phyloP scores from a whole-genome alignment of 192 early-diverging fungal genomes.

The Pilobolus umbonatus region DNA sequence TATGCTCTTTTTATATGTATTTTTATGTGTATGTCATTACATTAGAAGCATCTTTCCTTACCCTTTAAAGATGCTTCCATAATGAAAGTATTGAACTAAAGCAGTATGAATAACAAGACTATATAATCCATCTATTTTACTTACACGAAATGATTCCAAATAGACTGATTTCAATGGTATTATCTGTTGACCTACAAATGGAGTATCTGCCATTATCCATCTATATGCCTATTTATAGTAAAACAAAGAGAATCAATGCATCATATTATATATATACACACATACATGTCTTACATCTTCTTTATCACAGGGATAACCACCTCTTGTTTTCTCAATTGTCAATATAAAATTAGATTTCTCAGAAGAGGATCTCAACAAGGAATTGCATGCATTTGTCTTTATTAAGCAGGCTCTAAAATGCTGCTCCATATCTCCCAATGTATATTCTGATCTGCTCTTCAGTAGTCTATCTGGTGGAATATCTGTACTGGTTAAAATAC shows the following conservation, averaged over 20 bases:
- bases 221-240: too few species aligned
- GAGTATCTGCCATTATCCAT: not conserved
- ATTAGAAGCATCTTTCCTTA: not conserved
- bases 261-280: too few species aligned
- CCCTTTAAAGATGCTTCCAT: not conserved
- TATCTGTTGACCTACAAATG: not conserved
- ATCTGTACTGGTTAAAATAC: slow-evolving; percentile 1
- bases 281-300: not conserved
- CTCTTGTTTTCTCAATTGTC: not conserved
- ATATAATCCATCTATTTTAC: not conserved
- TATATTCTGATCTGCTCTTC: not conserved
- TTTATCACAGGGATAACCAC: not conserved
- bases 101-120: not conserved
- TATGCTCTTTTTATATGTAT: too few species aligned
- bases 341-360: not conserved
- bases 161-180: not conserved
- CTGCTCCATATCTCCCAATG: slow-evolving; percentile 2
- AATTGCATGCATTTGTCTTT: slow-evolving; percentile 5
- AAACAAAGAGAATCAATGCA: too few species aligned
- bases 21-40: not conserved
- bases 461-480: not conserved
- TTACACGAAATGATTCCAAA: not conserved
- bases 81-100: not conserved
- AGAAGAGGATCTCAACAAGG: not conserved
- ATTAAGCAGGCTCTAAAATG: slow-evolving; percentile 10